Percentiles rank a stretch among this genome's conserved stretches.
These are phyloP conservation scores for Albugo laibachii DNA, from an alignment of 352 stramenopile genomes.

Conservation along the genomic window DNA sequence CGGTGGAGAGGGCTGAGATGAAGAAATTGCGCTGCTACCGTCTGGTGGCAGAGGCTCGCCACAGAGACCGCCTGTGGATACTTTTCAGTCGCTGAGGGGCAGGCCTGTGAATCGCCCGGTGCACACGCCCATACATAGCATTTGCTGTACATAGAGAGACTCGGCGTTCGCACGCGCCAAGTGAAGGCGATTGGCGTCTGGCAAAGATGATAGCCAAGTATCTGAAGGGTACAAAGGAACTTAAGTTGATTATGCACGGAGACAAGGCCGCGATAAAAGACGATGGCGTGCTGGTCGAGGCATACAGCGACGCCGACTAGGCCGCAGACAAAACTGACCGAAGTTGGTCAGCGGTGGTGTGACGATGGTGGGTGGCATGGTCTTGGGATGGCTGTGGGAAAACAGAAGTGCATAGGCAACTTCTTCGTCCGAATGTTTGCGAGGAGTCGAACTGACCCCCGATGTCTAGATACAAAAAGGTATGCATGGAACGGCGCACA, in stretches of 20 bases:
- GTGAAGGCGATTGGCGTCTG: neutral
- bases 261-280: neutral
- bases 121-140: neutral
- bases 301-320: conserved; percentile 10
- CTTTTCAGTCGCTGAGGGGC: neutral
- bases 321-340: conserved; percentile 5
- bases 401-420: conserved; percentile 4
- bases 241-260: neutral
- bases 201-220: neutral
- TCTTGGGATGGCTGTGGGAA: conserved; percentile 5
- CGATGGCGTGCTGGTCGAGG: neutral
- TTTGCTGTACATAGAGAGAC: neutral
- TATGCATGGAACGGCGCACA: too few relatives aligned
- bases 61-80: neutral
- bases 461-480: too few relatives aligned
- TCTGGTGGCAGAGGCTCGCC: neutral
- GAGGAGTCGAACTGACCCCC: too few relatives aligned
- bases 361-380: conserved; percentile 6
- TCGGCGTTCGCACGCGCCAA: neutral
- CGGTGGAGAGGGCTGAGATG: neutral
- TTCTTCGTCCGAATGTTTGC: too few relatives aligned
- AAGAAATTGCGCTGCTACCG: neutral
- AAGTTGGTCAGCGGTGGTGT: conserved; percentile 10
- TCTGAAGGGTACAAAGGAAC: neutral
- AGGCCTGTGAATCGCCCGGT: neutral